Base-by-base conservation (phyloP, 2,329 filamentous ascomycete species). In the Alternaria longipes region DNA sequence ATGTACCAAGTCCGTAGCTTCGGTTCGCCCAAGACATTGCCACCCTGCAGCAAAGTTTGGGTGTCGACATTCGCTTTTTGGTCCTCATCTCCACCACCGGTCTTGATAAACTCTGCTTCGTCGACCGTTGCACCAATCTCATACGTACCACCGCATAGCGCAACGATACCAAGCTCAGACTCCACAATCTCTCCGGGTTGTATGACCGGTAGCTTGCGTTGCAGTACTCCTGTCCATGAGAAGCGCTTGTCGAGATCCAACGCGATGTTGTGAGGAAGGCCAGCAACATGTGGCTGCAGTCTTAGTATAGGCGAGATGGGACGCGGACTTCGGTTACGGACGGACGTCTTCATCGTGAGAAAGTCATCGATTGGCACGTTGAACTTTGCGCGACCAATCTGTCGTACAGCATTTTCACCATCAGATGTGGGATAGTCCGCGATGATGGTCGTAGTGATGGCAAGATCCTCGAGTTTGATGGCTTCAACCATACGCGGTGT, bases 181-280 rank as follows among this genome's bases (percentile, higher is more conserved):
- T 89, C 85, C 0, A 84, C 83, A n/a, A 80, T 86, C 45, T 85
- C 82, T 5, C 87, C 85, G 0, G 88, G 86, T 6, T 80, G 78
- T 1, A 97, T 75, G 7, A 86, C 74, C 0, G 90, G 88, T 0
- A 97, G 81, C 2, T 87, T 84, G 72, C 90, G 89, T 79, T 97
- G 94, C 59, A 97, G 79, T 30, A 91, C 89, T 1, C 94, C 94
- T 66, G 93, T 94, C 90, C 92, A 95, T 1, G 90, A 89, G 55
- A 97, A 85, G 65, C 93, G 92, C 72, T 92, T 89, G 42, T 91
- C 91, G 57, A 94, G 87, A 75, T 97, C 94, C 16, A 97, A 86
- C 3, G 92, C 91, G 14, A 91, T 84, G 62, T 88, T 89, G 52
- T 87, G 84, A 1, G 91, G 87, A 16, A 94, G 88, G 71, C 93